phyloP scores from a whole-genome alignment of 257 asterid genomes.

The Pogostemon cablin region DNA sequence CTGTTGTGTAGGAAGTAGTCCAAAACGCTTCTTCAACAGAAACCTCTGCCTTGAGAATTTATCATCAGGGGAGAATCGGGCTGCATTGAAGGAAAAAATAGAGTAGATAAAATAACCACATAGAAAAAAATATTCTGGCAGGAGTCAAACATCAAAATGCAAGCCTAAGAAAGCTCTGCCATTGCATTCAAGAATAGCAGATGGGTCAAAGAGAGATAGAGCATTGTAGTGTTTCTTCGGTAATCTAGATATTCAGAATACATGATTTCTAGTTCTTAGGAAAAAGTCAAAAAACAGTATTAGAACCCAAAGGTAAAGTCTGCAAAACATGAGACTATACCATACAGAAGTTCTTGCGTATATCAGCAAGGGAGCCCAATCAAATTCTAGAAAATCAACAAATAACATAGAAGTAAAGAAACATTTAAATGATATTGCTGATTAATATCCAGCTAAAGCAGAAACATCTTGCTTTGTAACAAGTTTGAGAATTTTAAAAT shows the following conservation, averaged over 20 bases:
- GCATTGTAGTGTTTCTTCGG: neutral
- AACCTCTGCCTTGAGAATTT: conserved; percentile 84
- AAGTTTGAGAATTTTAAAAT: neutral
- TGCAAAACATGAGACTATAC: too few relatives aligned
- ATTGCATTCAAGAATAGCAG: neutral
- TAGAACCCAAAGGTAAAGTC: too few relatives aligned
- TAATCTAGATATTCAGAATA: neutral
- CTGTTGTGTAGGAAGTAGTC: conserved; percentile 81
- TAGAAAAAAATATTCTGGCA: neutral
- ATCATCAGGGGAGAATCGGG: conserved; percentile 92
- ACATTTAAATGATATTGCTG: neutral
- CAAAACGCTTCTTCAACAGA: conserved; percentile 82
- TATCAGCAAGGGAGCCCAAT: neutral
- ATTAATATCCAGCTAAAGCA: neutral
- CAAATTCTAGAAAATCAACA: neutral
- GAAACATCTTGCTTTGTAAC: neutral
- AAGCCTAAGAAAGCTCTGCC: neutral
- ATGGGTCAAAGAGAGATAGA: neutral
- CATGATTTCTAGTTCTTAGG: neutral
- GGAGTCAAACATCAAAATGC: neutral
- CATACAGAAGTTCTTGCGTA: neutral
- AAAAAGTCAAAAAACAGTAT: neutral
- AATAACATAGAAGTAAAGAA: neutral
- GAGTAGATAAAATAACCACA: neutral
- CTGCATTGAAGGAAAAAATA: conserved; percentile 43